Base-by-base conservation (phyloP, 495 filamentous ascomycete genomes). In the Xylaria venustula region DNA sequence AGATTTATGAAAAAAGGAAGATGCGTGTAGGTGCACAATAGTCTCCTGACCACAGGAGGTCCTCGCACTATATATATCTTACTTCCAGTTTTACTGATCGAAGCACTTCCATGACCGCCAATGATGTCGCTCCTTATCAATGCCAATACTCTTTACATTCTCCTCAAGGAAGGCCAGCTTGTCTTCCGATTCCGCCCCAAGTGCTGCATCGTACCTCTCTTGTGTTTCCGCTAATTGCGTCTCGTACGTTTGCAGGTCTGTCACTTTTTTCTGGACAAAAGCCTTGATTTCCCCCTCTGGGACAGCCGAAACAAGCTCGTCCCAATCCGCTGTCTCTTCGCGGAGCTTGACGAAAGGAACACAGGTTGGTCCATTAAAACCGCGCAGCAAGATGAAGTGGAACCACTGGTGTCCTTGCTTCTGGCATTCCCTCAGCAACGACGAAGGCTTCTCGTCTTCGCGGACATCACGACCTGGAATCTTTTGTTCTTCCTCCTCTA, bases 371-470 rank as follows among this genome's bases (percentile, higher is more conserved):
- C 49, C 47, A 25, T 61, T 60, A 30, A 50, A 44, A 25, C 58
- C 58, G 56, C 54, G 26, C 26, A 52, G 56, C 34, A 64, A 25
- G 32, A 58, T 32, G 28, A 54, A 52, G 61, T 64, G 56, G 34
- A 52, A 61, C 54, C 46, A 64, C 49, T 51, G 49, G 22, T 7
- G 42, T n/a, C 61, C 47, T 25, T 64, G 23, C 56, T 64, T 53
- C 9, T 36, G 47, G 45, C 28, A 49, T 45, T 45, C 28, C 57
- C 50, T 41, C 25, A 50, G 41, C 44, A 53, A 32, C 14, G 36
- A 46, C 49, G 22, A 42, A 32, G 40, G 46, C 41, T 44, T 64
- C 58, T 64, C 23, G 23, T 42, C 58, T 36, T 48, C 40, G 34
- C 26, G 20, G 47, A 53, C 8, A 37, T 32, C 28, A 20, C 61